Conservation (phyloP, 768 basidiomycete species). For the Mycena alexandri region DNA sequence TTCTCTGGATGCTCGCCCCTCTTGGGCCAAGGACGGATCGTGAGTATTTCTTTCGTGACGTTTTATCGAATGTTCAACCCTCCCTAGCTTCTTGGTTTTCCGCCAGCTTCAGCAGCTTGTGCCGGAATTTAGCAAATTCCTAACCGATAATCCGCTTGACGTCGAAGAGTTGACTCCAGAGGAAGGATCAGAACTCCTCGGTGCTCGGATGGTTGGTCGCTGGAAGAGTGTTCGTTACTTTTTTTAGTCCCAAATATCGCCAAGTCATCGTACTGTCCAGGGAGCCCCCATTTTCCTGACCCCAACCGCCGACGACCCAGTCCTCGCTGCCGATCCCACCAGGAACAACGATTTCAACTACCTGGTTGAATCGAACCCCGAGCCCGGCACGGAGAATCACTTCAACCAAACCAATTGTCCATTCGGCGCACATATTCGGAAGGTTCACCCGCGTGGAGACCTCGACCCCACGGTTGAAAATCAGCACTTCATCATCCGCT, state of each 20-base stretch:
- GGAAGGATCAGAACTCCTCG: conserved; percentile 45
- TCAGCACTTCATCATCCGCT: conserved; percentile 45
- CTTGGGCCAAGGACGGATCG: conserved; percentile 42
- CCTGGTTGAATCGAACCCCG: conserved; percentile 14
- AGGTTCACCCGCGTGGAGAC: conserved; percentile 46
- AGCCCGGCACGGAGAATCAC: conserved; percentile 34
- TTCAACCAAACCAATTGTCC: conserved; percentile 46
- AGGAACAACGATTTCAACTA: conserved; percentile 52
- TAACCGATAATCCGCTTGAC: conserved; percentile 38
- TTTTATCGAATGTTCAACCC: not conserved
- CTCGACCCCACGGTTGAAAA: conserved; percentile 33
- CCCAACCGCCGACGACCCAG: conserved; percentile 44
- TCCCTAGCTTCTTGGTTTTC: conserved; percentile 27
- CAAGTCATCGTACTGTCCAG: conserved; percentile 27
- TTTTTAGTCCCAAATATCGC: not conserved
- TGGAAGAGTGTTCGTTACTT: conserved; percentile 47
- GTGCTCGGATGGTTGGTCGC: conserved; percentile 50
- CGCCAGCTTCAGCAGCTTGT: conserved; percentile 50
- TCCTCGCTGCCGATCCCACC: conserved; percentile 37
- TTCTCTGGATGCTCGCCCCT: conserved; percentile 12
- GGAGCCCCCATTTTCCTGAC: conserved; percentile 49
- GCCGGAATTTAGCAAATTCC: conserved; percentile 48
- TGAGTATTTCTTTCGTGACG: not conserved
- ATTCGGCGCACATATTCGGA: conserved; percentile 48
- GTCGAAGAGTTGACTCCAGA: conserved; percentile 33